Evolutionary conservation across 169 alveolate species (phyloP).

Genomic region (Babesia ovata): DNA sequence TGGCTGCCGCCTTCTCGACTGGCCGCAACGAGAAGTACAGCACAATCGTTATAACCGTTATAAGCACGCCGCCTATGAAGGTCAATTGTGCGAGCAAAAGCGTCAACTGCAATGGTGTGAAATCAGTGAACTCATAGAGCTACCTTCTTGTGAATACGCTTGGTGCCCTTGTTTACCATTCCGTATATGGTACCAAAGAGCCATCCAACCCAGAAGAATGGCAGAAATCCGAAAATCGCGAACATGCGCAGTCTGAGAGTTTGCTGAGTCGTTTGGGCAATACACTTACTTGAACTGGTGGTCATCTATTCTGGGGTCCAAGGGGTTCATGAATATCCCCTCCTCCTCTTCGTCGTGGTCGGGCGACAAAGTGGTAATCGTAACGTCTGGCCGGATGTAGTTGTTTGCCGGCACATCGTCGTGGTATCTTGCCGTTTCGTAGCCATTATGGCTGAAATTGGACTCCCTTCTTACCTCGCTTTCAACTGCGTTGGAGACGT

Average conservation of each 20-base stretch:
- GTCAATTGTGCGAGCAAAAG: conserved; percentile 1
- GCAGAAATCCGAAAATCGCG: conserved; percentile 49
- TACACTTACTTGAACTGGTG: conserved; percentile 3
- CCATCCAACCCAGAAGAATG: conserved; percentile 63
- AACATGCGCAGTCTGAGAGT: conserved; percentile 54
- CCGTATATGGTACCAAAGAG: conserved; percentile 51
- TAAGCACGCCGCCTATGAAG: background rate
- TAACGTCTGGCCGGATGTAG: too few relatives aligned
- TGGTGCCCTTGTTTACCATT: conserved; percentile 7
- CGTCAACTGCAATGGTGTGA: background rate
- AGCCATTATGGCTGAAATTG: too few relatives aligned
- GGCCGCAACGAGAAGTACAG: background rate
- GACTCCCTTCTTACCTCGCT: too few relatives aligned
- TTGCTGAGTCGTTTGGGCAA: background rate
- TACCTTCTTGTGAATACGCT: conserved; percentile 50
- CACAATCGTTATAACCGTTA: background rate
- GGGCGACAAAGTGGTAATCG: too few relatives aligned
- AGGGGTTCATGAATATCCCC: conserved; percentile 5
- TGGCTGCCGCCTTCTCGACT: too few relatives aligned
- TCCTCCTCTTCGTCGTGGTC: background rate
- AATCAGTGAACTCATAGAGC: background rate
- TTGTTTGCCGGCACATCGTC: too few relatives aligned
- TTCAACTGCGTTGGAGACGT: too few relatives aligned
- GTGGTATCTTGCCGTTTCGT: too few relatives aligned
- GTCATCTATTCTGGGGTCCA: conserved; percentile 1